Evolutionary conservation across 345 rosid genomes (phyloP).

Genomic region (Moricandia moricandioides): DNA sequence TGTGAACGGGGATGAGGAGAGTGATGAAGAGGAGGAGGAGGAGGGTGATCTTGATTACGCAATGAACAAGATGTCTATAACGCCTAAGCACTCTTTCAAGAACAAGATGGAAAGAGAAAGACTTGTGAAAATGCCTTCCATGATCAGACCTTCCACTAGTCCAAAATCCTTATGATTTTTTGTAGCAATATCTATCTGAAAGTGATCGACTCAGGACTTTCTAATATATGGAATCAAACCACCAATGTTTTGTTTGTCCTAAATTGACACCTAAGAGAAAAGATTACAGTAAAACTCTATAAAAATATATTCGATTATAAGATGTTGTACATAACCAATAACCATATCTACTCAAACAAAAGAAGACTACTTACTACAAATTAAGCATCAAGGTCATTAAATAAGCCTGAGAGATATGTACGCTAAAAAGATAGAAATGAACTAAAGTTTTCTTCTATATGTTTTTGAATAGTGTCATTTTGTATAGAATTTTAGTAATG

Average conservation of each 20-base stretch:
- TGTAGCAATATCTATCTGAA: not conserved
- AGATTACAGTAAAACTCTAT: no score
- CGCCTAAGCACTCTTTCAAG: slow-evolving; percentile 50
- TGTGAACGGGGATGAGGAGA: slow-evolving; percentile 41
- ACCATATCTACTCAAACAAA: no score
- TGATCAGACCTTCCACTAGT: slow-evolving; percentile 68
- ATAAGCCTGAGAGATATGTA: no score
- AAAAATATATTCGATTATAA: no score
- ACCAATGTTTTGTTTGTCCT: not conserved
- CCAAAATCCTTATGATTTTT: slow-evolving; percentile 36
- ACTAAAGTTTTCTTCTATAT: no score
- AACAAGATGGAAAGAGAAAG: slow-evolving; percentile 38
- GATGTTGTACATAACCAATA: no score
- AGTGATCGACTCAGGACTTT: not conserved
- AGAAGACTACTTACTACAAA: no score
- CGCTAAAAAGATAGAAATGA: no score
- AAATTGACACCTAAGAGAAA: not conserved
- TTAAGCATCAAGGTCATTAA: no score
- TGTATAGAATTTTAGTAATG: no score
- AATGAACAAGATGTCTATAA: slow-evolving; percentile 79
- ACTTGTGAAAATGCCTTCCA: slow-evolving; percentile 63
- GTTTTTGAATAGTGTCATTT: no score
- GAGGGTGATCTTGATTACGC: slow-evolving; percentile 40
- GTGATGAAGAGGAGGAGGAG: slow-evolving; percentile 38
- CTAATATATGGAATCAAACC: not conserved